Conservation (phyloP, 2,329 filamentous ascomycete species). For the Clonostachys solani region DNA sequence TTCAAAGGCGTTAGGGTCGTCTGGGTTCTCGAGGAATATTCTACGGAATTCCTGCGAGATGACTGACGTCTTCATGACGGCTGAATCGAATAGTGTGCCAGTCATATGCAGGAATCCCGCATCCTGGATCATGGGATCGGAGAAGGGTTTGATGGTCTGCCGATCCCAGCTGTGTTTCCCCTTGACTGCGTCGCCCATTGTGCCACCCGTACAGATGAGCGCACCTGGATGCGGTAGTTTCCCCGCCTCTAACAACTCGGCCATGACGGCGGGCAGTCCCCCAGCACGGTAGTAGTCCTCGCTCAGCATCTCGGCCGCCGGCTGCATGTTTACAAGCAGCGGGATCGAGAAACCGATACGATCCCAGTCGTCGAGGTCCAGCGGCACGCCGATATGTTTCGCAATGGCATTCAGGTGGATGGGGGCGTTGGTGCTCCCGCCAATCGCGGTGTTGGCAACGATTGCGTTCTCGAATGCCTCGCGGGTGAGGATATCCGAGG, state of each 20-base stretch:
- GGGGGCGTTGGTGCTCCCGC: slow-evolving; percentile 51
- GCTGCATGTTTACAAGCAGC: slow-evolving; percentile 49
- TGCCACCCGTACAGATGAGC: slow-evolving; percentile 41
- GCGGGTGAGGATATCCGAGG: slow-evolving; percentile 50
- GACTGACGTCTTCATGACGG: slow-evolving; percentile 49
- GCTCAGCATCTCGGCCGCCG: slow-evolving; percentile 45
- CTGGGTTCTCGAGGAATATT: slow-evolving; percentile 36
- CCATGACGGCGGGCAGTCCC: slow-evolving; percentile 47
- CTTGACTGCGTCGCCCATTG: slow-evolving; percentile 33
- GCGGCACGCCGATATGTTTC: slow-evolving; percentile 44
- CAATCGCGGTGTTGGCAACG: slow-evolving; percentile 48
- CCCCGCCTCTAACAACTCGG: slow-evolving; percentile 42
- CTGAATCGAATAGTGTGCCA: slow-evolving; percentile 43
- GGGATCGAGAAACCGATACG: slow-evolving; percentile 42
- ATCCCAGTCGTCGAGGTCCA: slow-evolving; percentile 51
- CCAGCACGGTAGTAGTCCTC: slow-evolving; percentile 52
- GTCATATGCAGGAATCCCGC: slow-evolving; percentile 46
- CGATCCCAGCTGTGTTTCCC: slow-evolving; percentile 45
- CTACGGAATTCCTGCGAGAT: slow-evolving; percentile 38
- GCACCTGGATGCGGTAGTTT: slow-evolving; percentile 36
- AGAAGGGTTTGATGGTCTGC: slow-evolving; percentile 36
- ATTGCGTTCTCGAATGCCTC: slow-evolving; percentile 53
- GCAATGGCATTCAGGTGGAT: slow-evolving; percentile 52
- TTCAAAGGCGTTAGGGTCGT: slow-evolving; percentile 42
- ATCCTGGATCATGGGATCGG: slow-evolving; percentile 38